Conservation (phyloP, 1,139 yeast genomes). For the Yamadazyma spencermartinsiae region DNA sequence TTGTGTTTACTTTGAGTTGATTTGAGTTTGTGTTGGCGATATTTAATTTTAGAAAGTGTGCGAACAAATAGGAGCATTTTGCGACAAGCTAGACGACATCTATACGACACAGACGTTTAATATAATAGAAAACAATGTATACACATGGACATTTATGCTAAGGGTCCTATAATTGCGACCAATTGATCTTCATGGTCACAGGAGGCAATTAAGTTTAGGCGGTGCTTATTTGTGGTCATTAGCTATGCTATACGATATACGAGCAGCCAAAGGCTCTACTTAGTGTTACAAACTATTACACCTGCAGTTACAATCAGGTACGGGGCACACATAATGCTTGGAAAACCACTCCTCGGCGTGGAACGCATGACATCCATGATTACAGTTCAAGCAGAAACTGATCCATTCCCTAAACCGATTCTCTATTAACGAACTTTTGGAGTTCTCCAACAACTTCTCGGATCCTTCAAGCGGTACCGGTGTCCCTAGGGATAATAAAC, state of each 20-base stretch:
- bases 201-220: too few species aligned
- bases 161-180: too few species aligned
- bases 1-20: too few species aligned
- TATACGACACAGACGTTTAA: too few species aligned
- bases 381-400: slow-evolving; percentile 85
- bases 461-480: slow-evolving; percentile 49
- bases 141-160: too few species aligned
- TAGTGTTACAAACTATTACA: slow-evolving; percentile 56
- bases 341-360: slow-evolving; percentile 97
- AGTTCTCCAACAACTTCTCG: slow-evolving; percentile 17
- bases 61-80: too few species aligned
- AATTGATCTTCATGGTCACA: too few species aligned
- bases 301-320: slow-evolving; percentile 85
- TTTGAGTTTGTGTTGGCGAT: neutral
- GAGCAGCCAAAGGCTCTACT: neutral
- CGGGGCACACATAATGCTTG: slow-evolving; percentile 86
- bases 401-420: slow-evolving; percentile 69
- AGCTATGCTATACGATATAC: too few species aligned
- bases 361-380: slow-evolving; percentile 91
- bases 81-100: neutral
- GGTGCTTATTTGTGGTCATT: too few species aligned
- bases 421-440: slow-evolving; percentile 25
- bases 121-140: too few species aligned
- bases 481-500: slow-evolving; percentile 78
- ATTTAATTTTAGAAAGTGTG: neutral